Base-by-base conservation (phyloP, 1,284 basidiomycete genomes). In the Flammula alnicola region DNA sequence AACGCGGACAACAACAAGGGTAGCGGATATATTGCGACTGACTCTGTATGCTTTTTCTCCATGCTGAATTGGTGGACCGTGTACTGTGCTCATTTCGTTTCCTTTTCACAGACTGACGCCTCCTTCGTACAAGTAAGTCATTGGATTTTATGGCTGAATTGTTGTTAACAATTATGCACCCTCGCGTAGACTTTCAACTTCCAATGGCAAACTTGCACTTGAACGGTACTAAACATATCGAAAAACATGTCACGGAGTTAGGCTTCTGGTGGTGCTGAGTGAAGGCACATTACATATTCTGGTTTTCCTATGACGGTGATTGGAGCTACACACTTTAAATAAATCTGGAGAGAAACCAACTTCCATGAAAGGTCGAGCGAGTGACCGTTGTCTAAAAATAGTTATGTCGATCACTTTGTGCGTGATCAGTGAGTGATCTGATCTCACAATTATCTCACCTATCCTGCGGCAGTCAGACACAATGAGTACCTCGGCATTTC, bases 401-500 rank as follows among this genome's bases (percentile, higher is more conserved):
- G 11, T 11, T 14, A 35, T 17, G 17, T n/a, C 20, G 35, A 37
- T 37, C 35, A 37, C 2, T 37, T 17, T 35, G 14, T 5, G 8
- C 35, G 8, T 35, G 20, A 35, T 17, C 14, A 35, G 32, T 6
- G 1, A 16, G 5, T 39, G 20, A 39, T 39, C 37, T 39, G 25
- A 39, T 39, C 37, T 39, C n/a, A 16, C 7, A 16, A 25, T 39
- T 20, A n/a, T 14, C 27, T 39, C 32, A 26, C 25, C 32, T n/a
- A n/a, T n/a, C n/a, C n/a, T n/a, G n/a, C n/a, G n/a, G n/a, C n/a
- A n/a, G n/a, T 32, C 30, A 5, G 30, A 7, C 27, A 53, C 19
- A 5, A 66, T 64, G 61, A 57, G 27, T 39, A 62, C 63, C 4
- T 52, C 62, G 4, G 70, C 74, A 23, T 69, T 84, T 29, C 63